Percentiles rank a stretch among this genome's conserved stretches.
Conservation (phyloP, 495 filamentous ascomycete species). For the Trichoderma reesei region DNA sequence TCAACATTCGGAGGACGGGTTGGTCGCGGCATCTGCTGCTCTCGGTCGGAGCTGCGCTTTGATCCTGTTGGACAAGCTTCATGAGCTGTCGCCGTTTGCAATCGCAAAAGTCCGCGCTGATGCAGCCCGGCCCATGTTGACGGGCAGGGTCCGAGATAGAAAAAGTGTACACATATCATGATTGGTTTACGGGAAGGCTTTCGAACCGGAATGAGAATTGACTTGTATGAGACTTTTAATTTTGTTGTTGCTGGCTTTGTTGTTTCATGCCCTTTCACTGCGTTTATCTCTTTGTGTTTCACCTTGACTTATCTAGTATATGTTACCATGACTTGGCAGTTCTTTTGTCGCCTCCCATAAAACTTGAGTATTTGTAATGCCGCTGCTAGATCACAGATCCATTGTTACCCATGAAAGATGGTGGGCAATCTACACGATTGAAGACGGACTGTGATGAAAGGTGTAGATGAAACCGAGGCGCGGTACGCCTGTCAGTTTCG, state of each 20-base stretch:
- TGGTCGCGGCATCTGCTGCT: not conserved
- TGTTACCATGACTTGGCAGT: too few species aligned
- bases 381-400: too few species aligned
- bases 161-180: slow-evolving; percentile 9
- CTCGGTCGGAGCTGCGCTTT: slow-evolving; percentile 1
- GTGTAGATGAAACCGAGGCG: too few species aligned
- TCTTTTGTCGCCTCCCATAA: too few species aligned
- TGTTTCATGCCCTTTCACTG: not conserved
- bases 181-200: not conserved
- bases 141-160: not conserved
- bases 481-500: too few species aligned
- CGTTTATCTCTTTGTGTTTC: not conserved
- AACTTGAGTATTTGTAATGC: too few species aligned
- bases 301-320: not conserved
- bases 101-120: not conserved
- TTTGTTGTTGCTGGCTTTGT: not conserved
- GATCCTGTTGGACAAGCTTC: not conserved
- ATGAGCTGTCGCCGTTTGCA: not conserved
- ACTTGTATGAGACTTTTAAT: not conserved
- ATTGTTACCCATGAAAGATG: too few species aligned
- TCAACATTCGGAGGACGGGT: not conserved
- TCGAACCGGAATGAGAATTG: slow-evolving; percentile 2
- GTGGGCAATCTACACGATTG: too few species aligned
- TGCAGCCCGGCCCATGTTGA: not conserved
- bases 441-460: too few species aligned